These are phyloP conservation scores for Rhizophagus sp. DNA, from an alignment of 192 early-diverging fungal species.

Conservation along the genomic window DNA sequence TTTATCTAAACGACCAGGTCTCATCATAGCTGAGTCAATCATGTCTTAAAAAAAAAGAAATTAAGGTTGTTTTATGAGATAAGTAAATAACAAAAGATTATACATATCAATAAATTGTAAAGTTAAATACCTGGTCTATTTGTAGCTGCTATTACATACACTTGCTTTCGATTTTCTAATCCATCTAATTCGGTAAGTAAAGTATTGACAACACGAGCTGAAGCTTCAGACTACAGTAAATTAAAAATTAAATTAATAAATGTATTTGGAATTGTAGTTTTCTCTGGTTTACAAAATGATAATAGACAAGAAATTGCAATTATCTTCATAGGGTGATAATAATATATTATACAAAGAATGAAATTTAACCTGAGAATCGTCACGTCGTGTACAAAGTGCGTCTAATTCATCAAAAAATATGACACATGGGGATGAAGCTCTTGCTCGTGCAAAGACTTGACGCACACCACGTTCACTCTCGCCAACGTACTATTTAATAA, in stretches of 20 bases:
- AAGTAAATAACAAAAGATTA: not conserved
- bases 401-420: slow-evolving; percentile 99
- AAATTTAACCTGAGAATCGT: slow-evolving; percentile 75
- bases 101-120: not conserved
- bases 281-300: not conserved
- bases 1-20: slow-evolving; percentile 95
- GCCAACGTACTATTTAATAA: slow-evolving; percentile 77
- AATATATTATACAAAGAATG: slow-evolving; percentile 22
- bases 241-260: not conserved
- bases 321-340: not conserved
- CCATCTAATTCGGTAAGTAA: slow-evolving; percentile 97
- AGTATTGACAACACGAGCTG: slow-evolving; percentile 96
- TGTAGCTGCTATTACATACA: slow-evolving; percentile 97
- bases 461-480: slow-evolving; percentile 97
- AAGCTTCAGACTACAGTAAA: slow-evolving; percentile 72
- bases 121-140: slow-evolving; percentile 73
- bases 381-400: slow-evolving; percentile 87
- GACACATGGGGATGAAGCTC: slow-evolving; percentile 91
- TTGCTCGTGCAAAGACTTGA: slow-evolving; percentile 92
- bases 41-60: slow-evolving; percentile 56
- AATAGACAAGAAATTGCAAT: not conserved
- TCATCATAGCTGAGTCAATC: slow-evolving; percentile 97
- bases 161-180: slow-evolving; percentile 81
- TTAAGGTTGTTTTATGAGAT: not conserved
- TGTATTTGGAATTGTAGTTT: not conserved